Evolutionary conservation across 2,329 filamentous ascomycete genomes (phyloP).

Genomic region (Colletotrichum caudatum): DNA sequence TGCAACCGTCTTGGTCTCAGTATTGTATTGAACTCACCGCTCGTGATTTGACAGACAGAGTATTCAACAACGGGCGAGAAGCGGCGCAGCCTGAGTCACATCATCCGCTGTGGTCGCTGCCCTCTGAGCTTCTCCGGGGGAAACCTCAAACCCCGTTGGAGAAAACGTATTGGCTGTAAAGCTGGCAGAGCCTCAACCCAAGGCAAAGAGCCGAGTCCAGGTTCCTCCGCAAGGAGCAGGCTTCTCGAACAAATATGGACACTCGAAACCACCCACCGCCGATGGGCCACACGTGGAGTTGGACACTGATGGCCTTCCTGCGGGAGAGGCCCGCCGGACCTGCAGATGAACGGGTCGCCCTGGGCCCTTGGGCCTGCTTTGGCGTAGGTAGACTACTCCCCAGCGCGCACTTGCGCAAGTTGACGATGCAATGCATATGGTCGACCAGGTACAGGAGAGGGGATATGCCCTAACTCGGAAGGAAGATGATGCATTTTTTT

Average conservation of each 20-base stretch:
- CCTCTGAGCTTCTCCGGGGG: neutral
- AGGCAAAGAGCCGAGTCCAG: neutral
- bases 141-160: neutral
- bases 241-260: constrained; percentile 30
- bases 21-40: neutral
- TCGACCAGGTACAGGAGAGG: constrained; percentile 2
- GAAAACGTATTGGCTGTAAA: neutral
- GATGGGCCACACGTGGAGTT: constrained; percentile 25
- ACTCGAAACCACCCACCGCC: constrained; percentile 9
- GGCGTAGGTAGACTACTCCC: constrained; percentile 15
- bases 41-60: neutral
- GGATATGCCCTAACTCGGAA: constrained; percentile 34
- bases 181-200: constrained; percentile 18
- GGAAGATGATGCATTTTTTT: neutral
- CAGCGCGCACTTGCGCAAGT: constrained; percentile 33
- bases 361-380: constrained; percentile 16
- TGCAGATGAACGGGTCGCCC: constrained; percentile 35
- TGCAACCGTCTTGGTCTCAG: neutral
- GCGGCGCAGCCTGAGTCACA: neutral
- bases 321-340: constrained; percentile 38
- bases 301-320: constrained; percentile 26
- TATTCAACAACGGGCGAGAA: neutral
- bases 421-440: constrained; percentile 25
- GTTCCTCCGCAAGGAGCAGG: constrained; percentile 28
- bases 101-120: neutral